These are phyloP conservation scores for Boletus tomentosulus DNA, from an alignment of 768 basidiomycete genomes.

Conservation along the genomic window DNA sequence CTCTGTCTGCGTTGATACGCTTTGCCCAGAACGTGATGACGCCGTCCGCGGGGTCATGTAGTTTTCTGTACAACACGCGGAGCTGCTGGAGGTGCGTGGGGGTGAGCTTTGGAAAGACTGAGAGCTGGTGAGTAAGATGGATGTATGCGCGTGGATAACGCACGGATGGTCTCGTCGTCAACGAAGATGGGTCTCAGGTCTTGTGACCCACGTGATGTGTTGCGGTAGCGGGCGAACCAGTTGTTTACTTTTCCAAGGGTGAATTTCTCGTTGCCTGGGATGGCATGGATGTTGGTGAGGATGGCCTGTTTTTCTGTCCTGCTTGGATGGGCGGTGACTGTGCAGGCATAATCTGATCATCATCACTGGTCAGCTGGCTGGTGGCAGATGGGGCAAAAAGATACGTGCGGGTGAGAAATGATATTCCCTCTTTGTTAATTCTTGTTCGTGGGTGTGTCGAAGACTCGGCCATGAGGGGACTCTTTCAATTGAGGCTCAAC, in stretches of 20 bases:
- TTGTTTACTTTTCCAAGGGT: conserved; percentile 13
- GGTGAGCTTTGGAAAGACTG: conserved; percentile 28
- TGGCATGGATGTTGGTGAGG: conserved; percentile 9
- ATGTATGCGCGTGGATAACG: conserved; percentile 4
- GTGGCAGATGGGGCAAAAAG: not conserved
- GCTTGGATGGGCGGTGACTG: conserved; percentile 11
- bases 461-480: not conserved
- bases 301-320: conserved; percentile 12
- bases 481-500: not conserved
- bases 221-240: conserved; percentile 26
- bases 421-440: conserved; percentile 4
- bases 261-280: conserved; percentile 20
- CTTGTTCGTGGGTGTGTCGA: not conserved
- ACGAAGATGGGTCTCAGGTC: not conserved
- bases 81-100: conserved; percentile 22
- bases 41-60: conserved; percentile 12
- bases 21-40: conserved; percentile 27
- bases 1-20: conserved; percentile 15
- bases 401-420: conserved; percentile 5
- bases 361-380: not conserved
- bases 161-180: conserved; percentile 27
- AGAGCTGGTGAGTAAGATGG: not conserved
- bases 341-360: conserved; percentile 19
- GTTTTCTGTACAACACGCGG: conserved; percentile 14
- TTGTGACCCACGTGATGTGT: not conserved